Percentiles rank a stretch among this genome's conserved stretches.
phyloP scores from a whole-genome alignment of 1,284 basidiomycete genomes.

The Sparassis latifolia region DNA sequence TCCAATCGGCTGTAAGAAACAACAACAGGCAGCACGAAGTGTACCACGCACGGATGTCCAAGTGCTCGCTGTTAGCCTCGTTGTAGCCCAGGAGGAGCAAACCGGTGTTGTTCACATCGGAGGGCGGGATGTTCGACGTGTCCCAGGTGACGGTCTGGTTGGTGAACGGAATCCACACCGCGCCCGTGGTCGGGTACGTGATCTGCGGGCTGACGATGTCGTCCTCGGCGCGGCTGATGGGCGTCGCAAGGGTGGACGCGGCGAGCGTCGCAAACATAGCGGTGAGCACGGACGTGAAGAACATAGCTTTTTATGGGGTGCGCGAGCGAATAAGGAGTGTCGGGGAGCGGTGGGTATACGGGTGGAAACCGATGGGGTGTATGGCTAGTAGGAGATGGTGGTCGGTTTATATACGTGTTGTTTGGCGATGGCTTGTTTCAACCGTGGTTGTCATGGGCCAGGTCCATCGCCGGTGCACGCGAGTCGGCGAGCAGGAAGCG shows the following conservation, averaged over 20 bases:
- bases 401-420: not conserved
- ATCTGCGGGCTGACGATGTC: conserved; percentile 40
- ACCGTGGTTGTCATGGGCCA: too few relatives aligned
- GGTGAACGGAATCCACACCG: conserved; percentile 12
- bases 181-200: conserved; percentile 26
- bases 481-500: too few relatives aligned
- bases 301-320: conserved; percentile 12
- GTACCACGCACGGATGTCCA: conserved; percentile 31
- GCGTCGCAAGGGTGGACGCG: conserved; percentile 23
- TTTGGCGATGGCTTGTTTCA: not conserved
- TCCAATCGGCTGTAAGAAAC: not conserved
- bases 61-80: conserved; percentile 29
- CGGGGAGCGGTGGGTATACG: conserved; percentile 1
- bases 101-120: too few relatives aligned
- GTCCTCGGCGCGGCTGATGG: conserved; percentile 13
- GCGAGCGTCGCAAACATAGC: conserved; percentile 18
- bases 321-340: conserved; percentile 5
- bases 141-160: conserved; percentile 20
- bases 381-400: conserved; percentile 5
- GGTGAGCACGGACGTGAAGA: conserved; percentile 17
- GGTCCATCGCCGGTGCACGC: too few relatives aligned
- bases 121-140: conserved; percentile 17
- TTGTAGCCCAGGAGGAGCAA: conserved; percentile 33
- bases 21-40: not conserved
- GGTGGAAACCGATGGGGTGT: conserved; percentile 1